phyloP scores from a whole-genome alignment of 2,329 filamentous ascomycete species.

The Alternaria tenuissima region DNA sequence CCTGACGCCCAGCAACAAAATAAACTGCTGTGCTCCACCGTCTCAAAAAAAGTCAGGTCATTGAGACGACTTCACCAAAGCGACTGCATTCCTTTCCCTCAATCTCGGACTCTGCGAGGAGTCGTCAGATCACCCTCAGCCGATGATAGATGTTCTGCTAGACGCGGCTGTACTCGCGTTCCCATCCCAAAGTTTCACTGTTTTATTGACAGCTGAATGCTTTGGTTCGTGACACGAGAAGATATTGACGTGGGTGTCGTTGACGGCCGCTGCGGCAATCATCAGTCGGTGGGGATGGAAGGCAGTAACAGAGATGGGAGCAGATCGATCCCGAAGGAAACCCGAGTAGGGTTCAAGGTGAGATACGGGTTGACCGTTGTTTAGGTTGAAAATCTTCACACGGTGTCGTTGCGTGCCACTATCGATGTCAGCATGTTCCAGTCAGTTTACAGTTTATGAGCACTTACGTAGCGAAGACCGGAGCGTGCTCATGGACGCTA shows the following conservation, averaged over 20 bases:
- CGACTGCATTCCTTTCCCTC: background rate
- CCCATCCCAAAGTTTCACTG: slow-evolving; percentile 47
- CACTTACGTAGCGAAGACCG: slow-evolving; percentile 75
- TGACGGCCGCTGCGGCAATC: slow-evolving; percentile 83
- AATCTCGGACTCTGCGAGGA: background rate
- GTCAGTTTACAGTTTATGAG: slow-evolving; percentile 68
- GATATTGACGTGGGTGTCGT: slow-evolving; percentile 90
- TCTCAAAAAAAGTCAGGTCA: background rate
- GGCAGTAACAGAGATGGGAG: slow-evolving; percentile 85
- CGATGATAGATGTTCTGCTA: slow-evolving; percentile 30
- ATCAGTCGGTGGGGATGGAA: slow-evolving; percentile 97
- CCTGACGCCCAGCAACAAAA: slow-evolving; percentile 6
- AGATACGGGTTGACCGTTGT: slow-evolving; percentile 77
- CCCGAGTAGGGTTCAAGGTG: slow-evolving; percentile 89
- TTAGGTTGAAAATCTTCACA: slow-evolving; percentile 90
- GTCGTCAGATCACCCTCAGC: slow-evolving; percentile 4
- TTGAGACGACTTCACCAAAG: background rate
- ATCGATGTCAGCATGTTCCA: slow-evolving; percentile 20
- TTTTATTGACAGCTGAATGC: slow-evolving; percentile 35
- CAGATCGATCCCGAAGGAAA: slow-evolving; percentile 81
- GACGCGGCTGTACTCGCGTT: slow-evolving; percentile 26
- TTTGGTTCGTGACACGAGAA: slow-evolving; percentile 63
- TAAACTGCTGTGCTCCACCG: slow-evolving; percentile 5
- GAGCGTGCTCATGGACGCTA: slow-evolving; percentile 94
- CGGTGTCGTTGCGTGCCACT: slow-evolving; percentile 88